Base-by-base conservation (phyloP, 176 grass and related monocot species). In the Tillandsia fasciculata region DNA sequence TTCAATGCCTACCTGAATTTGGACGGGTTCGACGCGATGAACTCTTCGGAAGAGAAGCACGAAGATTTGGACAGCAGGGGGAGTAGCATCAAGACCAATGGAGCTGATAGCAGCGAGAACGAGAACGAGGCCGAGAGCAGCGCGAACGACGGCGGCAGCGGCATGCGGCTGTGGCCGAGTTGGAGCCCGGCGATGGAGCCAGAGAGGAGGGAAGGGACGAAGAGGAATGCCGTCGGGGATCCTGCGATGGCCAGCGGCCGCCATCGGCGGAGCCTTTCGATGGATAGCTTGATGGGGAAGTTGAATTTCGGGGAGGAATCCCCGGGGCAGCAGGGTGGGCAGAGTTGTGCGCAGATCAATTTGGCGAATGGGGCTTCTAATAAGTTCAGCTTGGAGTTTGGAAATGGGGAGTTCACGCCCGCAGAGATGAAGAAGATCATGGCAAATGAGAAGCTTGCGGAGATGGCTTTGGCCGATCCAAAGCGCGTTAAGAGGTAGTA, bases 361-460 rank as follows among this genome's bases (percentile, higher is more conserved):
- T 81, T 75, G 12, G 14, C 47, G 13, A 78, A 78, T 20, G 65
- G 79, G 8, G 51, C 65, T 1, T 64, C 77, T 59, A 77, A 54
- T 49, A 86, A 78, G 67, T 99, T 99, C 75, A 91, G 84, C 84
- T 82, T 99, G 26, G 90, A 94, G 42, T 94, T 99, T 50, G 90
- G 95, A 26, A 90, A 86, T 71, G 87, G 82, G 48, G 90, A 99
- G 70, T 99, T 99, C 54, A 94, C 80, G 64, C 74, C 90, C 0
- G 70, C 54, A 10, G 95, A 99, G 83, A 99, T 99, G 95, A 99
- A 99, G 87, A 80, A 91, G 67, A 94, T 99, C 70, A 88, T 88
- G 90, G 78, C 83, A 26, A 89, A 99, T 72, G 90, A 91, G 63
- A 99, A 88, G 84, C 95, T 99, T 56, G 80, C 87, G 7, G 90